phyloP scores from a whole-genome alignment of 2,329 filamentous ascomycete genomes.

The Orbilia ellipsospora region DNA sequence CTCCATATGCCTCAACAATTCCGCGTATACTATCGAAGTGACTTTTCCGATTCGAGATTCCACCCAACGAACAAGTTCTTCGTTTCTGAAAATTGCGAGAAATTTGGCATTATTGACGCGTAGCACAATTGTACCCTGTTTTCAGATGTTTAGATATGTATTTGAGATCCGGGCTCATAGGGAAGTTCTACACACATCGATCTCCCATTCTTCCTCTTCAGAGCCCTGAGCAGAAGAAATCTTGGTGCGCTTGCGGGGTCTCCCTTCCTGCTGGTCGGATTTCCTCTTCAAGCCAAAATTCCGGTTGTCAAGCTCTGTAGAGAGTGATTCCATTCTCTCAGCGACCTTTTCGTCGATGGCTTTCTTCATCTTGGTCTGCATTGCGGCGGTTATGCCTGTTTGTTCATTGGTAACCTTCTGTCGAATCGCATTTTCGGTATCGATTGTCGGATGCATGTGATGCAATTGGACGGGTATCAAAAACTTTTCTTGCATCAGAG shows the following conservation, averaged over 20 bases:
- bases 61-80: slow-evolving; percentile 78
- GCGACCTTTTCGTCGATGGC: slow-evolving; percentile 71
- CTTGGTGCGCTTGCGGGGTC: slow-evolving; percentile 55
- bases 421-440: slow-evolving; percentile 68
- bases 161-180: slow-evolving; percentile 4
- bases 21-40: slow-evolving; percentile 81
- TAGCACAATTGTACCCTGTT: slow-evolving; percentile 76
- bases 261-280: slow-evolving; percentile 58
- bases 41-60: slow-evolving; percentile 76
- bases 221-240: slow-evolving; percentile 13
- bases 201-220: slow-evolving; percentile 58
- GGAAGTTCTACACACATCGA: slow-evolving; percentile 54
- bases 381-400: slow-evolving; percentile 68
- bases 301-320: slow-evolving; percentile 65
- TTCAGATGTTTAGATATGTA: slow-evolving; percentile 19
- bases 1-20: slow-evolving; percentile 77
- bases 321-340: slow-evolving; percentile 68
- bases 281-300: slow-evolving; percentile 61
- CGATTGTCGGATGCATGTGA: slow-evolving; percentile 70
- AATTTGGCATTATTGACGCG: slow-evolving; percentile 88
- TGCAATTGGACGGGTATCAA: slow-evolving; percentile 72
- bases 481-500: slow-evolving; percentile 73
- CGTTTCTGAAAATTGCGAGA: slow-evolving; percentile 81
- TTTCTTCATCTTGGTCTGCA: slow-evolving; percentile 74
- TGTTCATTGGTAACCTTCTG: slow-evolving; percentile 68